A percentile compares a stretch with the other conserved stretches of the same genome.
These are phyloP conservation scores for Didymellaceae sp. DNA, from an alignment of 2,329 filamentous ascomycete genomes.

Conservation along the genomic window DNA sequence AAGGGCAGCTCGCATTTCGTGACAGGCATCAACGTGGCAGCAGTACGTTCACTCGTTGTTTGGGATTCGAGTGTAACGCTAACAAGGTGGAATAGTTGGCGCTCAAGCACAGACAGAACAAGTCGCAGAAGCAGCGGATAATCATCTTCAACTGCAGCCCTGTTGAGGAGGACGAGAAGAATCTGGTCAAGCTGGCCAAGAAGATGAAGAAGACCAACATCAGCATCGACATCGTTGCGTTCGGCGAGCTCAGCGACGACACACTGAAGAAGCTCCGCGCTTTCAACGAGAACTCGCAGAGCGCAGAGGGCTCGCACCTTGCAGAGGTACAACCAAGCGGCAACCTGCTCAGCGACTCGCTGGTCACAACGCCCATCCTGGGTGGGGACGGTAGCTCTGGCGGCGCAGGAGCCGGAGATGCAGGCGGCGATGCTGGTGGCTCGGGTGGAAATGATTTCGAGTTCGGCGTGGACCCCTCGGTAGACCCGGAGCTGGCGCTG, in stretches of 20 bases:
- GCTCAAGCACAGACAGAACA: conserved; percentile 97
- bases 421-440: conserved; percentile 59
- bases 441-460: conserved; percentile 72
- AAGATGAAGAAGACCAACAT: conserved; percentile 99
- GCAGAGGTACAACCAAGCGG: conserved; percentile 89
- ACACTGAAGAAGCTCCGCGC: conserved; percentile 87
- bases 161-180: conserved; percentile 86
- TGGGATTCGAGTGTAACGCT: conserved; percentile 73
- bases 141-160: conserved; percentile 96
- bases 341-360: conserved; percentile 89
- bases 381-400: conserved; percentile 76
- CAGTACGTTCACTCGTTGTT: conserved; percentile 75
- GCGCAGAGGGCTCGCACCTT: conserved; percentile 84
- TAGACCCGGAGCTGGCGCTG: conserved; percentile 92
- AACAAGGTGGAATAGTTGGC: conserved; percentile 70
- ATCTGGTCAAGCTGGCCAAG: conserved; percentile 86
- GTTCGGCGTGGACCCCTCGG: conserved; percentile 87
- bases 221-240: conserved; percentile 91
- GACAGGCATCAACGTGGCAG: conserved; percentile 93
- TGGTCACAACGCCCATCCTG: conserved; percentile 87
- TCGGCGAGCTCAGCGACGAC: conserved; percentile 91
- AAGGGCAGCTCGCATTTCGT: conserved; percentile 85
- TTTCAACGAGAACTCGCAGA: conserved; percentile 93
- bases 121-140: conserved; percentile 94
- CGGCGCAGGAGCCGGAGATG: conserved; percentile 60